Evolutionary conservation across 2,329 filamentous ascomycete species (phyloP).

Genomic region (Clarireedia paspali): DNA sequence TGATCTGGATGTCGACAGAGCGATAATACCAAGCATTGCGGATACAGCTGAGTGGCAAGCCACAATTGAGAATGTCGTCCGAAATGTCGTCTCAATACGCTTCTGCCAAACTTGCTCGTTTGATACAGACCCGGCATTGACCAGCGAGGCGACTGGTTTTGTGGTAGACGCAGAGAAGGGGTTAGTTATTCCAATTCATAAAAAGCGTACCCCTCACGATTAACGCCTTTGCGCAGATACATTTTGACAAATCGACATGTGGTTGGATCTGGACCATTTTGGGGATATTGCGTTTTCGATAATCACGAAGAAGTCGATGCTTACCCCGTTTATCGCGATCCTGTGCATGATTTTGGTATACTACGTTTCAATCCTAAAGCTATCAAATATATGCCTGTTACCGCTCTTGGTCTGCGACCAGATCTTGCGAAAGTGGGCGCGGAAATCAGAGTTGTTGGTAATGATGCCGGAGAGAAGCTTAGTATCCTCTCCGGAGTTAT

Average conservation of each 20-base stretch:
- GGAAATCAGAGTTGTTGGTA: slow-evolving; percentile 95
- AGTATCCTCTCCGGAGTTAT: slow-evolving; percentile 97
- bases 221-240: slow-evolving; percentile 42
- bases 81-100: slow-evolving; percentile 95
- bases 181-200: slow-evolving; percentile 27
- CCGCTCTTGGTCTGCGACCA: slow-evolving; percentile 71
- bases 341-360: slow-evolving; percentile 97
- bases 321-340: slow-evolving; percentile 93
- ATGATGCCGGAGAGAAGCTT: slow-evolving; percentile 96
- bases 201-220: slow-evolving; percentile 7
- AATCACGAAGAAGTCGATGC: slow-evolving; percentile 97
- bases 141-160: slow-evolving; percentile 94
- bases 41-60: slow-evolving; percentile 84
- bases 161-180: slow-evolving; percentile 92
- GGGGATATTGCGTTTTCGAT: slow-evolving; percentile 97
- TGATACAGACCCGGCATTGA: slow-evolving; percentile 90
- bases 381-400: slow-evolving; percentile 94
- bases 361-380: slow-evolving; percentile 90
- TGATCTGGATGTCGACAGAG: slow-evolving; percentile 31
- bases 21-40: slow-evolving; percentile 33
- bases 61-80: slow-evolving; percentile 88
- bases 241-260: slow-evolving; percentile 89
- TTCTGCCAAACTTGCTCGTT: slow-evolving; percentile 98
- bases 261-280: slow-evolving; percentile 91
- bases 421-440: slow-evolving; percentile 84